Percentiles rank a stretch among this genome's conserved stretches.
Evolutionary conservation across 1,139 yeast species (phyloP).

Genomic region (Geotrichum armillariae): DNA sequence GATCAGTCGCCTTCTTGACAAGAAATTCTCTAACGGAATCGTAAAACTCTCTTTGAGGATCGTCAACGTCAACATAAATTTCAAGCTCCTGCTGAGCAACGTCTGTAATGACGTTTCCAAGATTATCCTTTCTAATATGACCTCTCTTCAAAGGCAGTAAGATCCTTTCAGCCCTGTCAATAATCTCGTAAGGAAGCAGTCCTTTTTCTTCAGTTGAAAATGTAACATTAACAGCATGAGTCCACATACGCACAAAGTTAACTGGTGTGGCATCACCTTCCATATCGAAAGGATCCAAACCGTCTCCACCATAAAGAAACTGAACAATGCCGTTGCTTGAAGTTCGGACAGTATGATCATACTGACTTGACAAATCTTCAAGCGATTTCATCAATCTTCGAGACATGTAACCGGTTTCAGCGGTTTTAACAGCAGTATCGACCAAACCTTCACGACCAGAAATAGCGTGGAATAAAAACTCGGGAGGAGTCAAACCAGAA

Average conservation of each 20-base stretch:
- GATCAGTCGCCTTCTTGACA: conserved; percentile 51
- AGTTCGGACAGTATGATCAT: conserved; percentile 93
- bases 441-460: conserved; percentile 99
- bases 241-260: conserved; percentile 93
- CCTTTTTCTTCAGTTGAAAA: conserved; percentile 56
- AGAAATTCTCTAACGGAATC: conserved; percentile 68
- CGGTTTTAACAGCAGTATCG: conserved; percentile 98
- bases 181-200: conserved; percentile 70
- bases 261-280: conserved; percentile 98
- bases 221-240: conserved; percentile 78
- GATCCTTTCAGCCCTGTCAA: conserved; percentile 53
- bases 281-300: conserved; percentile 97
- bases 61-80: conserved; percentile 67
- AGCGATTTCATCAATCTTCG: conserved; percentile 97
- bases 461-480: conserved; percentile 96
- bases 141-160: conserved; percentile 61
- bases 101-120: conserved; percentile 57
- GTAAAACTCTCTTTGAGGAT: conserved; percentile 84
- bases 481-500: conserved; percentile 94
- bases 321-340: conserved; percentile 96
- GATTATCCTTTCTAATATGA: conserved; percentile 68
- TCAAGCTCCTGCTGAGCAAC: conserved; percentile 35
- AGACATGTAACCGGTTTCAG: conserved; percentile 99
- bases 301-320: conserved; percentile 98
- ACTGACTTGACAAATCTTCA: conserved; percentile 92